phyloP scores from a whole-genome alignment of 768 basidiomycete genomes.

The Mycena metata region DNA sequence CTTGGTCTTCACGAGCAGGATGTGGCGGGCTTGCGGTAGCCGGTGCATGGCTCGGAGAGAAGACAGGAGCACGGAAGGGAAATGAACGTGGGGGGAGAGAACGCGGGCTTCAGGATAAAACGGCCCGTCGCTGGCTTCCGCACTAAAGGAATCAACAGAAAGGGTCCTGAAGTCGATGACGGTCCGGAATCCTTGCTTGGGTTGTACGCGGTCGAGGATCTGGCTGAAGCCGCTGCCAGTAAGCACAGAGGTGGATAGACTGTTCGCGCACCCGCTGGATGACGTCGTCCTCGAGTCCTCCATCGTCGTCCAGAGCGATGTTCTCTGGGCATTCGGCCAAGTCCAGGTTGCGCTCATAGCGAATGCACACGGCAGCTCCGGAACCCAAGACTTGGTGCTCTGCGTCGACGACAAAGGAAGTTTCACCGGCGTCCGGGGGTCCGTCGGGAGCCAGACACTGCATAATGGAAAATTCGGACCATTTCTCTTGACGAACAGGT shows the following conservation, averaged over 20 bases:
- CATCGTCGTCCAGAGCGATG: not conserved
- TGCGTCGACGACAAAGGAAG: slow-evolving; percentile 7
- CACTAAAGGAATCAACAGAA: not conserved
- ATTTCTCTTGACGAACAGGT: too few species aligned
- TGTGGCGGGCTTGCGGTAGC: not conserved
- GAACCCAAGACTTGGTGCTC: slow-evolving; percentile 17
- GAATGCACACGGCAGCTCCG: slow-evolving; percentile 3
- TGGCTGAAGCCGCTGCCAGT: not conserved
- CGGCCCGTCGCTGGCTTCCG: not conserved
- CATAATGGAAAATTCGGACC: too few species aligned
- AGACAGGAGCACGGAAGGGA: slow-evolving; percentile 14
- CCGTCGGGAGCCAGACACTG: too few species aligned
- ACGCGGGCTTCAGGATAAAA: not conserved
- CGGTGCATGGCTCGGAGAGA: slow-evolving; percentile 5
- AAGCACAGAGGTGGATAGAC: not conserved
- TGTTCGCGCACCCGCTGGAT: slow-evolving; percentile 13
- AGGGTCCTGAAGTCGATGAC: slow-evolving; percentile 14
- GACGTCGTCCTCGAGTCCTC: not conserved
- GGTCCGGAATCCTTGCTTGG: slow-evolving; percentile 1
- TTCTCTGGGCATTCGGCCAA: slow-evolving; percentile 18
- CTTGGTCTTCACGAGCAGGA: not conserved
- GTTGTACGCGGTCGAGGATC: slow-evolving; percentile 14
- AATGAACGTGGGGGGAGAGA: not conserved
- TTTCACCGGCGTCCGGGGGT: not conserved
- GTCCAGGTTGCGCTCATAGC: not conserved